Evolutionary conservation across 371 early-diverging fungal genomes (phyloP), one percentile per base, ranked within the genome.

Genomic region (Mucor circinelloides): DNA sequence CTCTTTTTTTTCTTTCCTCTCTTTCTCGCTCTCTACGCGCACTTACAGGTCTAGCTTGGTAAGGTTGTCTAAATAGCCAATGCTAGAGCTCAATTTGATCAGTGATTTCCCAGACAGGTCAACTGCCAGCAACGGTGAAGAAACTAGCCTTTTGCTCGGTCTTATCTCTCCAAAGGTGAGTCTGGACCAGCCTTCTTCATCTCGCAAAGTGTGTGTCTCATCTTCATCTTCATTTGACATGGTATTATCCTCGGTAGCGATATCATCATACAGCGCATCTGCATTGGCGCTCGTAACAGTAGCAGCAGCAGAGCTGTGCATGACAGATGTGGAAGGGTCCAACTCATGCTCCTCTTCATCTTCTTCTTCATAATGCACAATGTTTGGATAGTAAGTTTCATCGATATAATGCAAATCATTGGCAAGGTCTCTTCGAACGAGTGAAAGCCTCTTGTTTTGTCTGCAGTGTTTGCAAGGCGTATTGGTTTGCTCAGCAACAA

Each of bases 31-130:
- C 3, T 21, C 1, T 21, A 1, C 2, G 2, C 9, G 2, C n/a
- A 34, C 74, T 68, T 79, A 77, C 79, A 82, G 52, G 52, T 79
- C 68, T 21, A 82, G 54, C 56, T 82, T 77, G 15, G 82, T 82
- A 7, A 79, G 69, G 34, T 77, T 73, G n/a, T 60, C 58, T 5
- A 82, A 60, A 57, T 70, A 76, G 2, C 74, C 76, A 63, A 82
- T 75, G 50, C 77, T 82, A 0, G 78, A 76, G 32, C 79, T 82
- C 30, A 82, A 62, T 58, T 78, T 77, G 15, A 80, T 68, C 30
- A 80, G 42, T 13, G 74, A 70, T 61, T 67, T 66, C 6, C 71
- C 71, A 10, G 78, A 76, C n/a, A 80, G 50, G 72, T 80, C 76
- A 12, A 80, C 61, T 7, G 71, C 59, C 8, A 74, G 34, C 7